Percentiles rank a stretch among this genome's conserved stretches.
Evolutionary conservation across 1,284 basidiomycete species (phyloP).

Genomic region (Chondrostereum purpureum): DNA sequence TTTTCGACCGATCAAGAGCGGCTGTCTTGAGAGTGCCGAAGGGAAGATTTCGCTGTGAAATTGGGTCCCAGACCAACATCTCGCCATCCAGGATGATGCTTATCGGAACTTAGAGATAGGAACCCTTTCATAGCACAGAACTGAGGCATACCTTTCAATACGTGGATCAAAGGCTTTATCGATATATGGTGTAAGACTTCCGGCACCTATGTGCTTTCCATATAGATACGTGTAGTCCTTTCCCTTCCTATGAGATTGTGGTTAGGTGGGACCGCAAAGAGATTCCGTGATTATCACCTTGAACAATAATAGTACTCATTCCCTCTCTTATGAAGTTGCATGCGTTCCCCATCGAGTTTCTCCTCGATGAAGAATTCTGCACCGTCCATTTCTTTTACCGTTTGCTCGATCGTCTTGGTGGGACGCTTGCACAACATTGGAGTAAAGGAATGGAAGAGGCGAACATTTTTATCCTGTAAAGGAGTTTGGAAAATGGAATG

Average conservation of each 20-base stretch:
- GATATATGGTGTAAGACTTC: constrained; percentile 84
- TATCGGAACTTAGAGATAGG: background rate
- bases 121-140: background rate
- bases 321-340: constrained; percentile 87
- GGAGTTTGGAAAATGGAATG: background rate
- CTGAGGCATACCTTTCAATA: constrained; percentile 65
- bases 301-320: constrained; percentile 90
- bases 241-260: constrained; percentile 64
- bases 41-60: constrained; percentile 77
- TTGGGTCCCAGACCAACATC: constrained; percentile 95
- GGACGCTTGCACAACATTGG: constrained; percentile 92
- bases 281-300: constrained; percentile 53
- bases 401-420: constrained; percentile 69
- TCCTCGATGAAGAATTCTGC: constrained; percentile 84
- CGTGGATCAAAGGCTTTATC: constrained; percentile 66
- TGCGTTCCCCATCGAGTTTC: constrained; percentile 92
- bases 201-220: constrained; percentile 71
- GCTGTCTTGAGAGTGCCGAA: constrained; percentile 92
- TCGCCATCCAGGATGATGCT: constrained; percentile 93
- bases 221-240: constrained; percentile 94
- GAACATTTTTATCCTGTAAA: constrained; percentile 69
- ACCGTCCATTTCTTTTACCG: constrained; percentile 77
- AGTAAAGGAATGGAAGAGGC: constrained; percentile 78
- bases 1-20: constrained; percentile 68
- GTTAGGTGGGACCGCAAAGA: no score